Base-by-base conservation (phyloP, 305 asterid genomes). In the Rubia tinctorum region DNA sequence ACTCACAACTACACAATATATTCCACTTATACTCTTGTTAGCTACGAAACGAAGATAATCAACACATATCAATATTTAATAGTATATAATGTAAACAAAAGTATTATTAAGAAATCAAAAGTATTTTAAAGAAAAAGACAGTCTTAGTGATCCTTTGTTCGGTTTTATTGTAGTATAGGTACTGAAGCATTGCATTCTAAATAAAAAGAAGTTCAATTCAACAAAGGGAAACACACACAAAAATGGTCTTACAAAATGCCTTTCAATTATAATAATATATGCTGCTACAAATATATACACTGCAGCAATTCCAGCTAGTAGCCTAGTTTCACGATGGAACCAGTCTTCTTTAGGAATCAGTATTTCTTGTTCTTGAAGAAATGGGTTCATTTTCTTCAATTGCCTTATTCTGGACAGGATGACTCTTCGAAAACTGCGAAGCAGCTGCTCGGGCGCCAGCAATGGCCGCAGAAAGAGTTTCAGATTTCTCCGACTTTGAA, bases 371-470 rank as follows among this genome's bases (percentile, higher is more conserved):
- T 77, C 87, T 60, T 1, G 86, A 75, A 23, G 89, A 80, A 20
- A 79, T 65, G 15, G 82, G 80, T 71, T 72, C 58, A 72, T 61
- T 65, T 15, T 20, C 65, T n/a, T 74, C 82, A 10, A n/a, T 25
- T 34, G 69, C 42, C 34, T 68, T 59, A 30, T 73, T 71, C 51
- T 63, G 79, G 22, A 76, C 45, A 30, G 43, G 64, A 49, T 66
- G 75, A 30, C 63, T 78, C 82, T 82, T 93, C 0, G 91, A 80
- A 76, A 86, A 93, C 65, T 91, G 98, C 4, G 91, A 86, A 30
- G 98, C 96, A 37, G 95, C 97, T 7, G 88, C 92, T 73, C 87
- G 86, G 5, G 97, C 98, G 37, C 93, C 95, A 17, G 90, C 90
- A 66, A 91, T 87, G 0, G 96, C 97, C 68, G 91, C 90, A 49